Conservation (phyloP, 2,329 filamentous ascomycete species). For the Fusarium goolgardi region DNA sequence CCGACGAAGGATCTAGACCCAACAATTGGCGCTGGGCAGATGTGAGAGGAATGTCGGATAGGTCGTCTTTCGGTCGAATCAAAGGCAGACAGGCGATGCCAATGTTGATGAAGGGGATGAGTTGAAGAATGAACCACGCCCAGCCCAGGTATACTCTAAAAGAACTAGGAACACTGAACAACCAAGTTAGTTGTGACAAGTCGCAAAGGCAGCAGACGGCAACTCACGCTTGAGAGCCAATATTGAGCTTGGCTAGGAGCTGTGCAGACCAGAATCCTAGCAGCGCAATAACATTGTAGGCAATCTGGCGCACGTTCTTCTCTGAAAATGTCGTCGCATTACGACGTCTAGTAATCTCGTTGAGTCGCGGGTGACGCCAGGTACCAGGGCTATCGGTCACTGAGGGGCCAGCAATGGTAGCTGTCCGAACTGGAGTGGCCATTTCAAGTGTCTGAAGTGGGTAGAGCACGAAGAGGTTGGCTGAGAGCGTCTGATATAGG, state of each 20-base stretch:
- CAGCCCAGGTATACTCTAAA: constrained; percentile 56
- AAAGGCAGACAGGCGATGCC: constrained; percentile 77
- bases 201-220: not conserved
- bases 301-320: constrained; percentile 76
- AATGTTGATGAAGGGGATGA: constrained; percentile 77
- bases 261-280: constrained; percentile 54
- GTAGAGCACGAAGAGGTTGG: not conserved
- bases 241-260: constrained; percentile 51
- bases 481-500: not conserved
- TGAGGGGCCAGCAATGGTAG: constrained; percentile 57
- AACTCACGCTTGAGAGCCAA: constrained; percentile 56
- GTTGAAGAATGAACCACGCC: constrained; percentile 61
- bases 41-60: constrained; percentile 90
- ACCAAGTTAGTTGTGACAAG: constrained; percentile 29
- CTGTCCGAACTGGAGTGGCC: constrained; percentile 50
- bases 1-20: constrained; percentile 76
- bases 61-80: constrained; percentile 76
- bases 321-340: constrained; percentile 82
- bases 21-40: constrained; percentile 79
- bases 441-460: constrained; percentile 35
- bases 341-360: constrained; percentile 86
- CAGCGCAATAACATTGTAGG: constrained; percentile 71
- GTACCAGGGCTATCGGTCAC: constrained; percentile 74
- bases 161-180: constrained; percentile 49
- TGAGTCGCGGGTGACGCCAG: constrained; percentile 90